Evolutionary conservation across 2,329 filamentous ascomycete species (phyloP).

Genomic region (Botrytis squamosa): DNA sequence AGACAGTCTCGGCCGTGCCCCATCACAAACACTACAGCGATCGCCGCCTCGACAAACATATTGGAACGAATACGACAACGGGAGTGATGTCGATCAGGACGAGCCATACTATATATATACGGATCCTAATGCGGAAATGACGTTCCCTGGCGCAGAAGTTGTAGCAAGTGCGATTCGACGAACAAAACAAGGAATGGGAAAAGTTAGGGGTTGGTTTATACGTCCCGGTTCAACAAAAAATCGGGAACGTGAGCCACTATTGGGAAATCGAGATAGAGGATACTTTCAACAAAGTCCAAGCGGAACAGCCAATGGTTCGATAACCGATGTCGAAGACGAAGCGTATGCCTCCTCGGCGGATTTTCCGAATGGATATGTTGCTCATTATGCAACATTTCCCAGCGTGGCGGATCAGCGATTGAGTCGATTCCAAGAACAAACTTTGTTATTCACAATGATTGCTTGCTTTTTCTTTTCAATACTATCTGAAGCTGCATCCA

Average conservation of each 20-base stretch:
- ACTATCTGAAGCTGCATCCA: constrained; percentile 62
- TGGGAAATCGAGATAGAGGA: constrained; percentile 30
- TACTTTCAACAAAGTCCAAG: constrained; percentile 28
- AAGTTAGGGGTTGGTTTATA: constrained; percentile 52
- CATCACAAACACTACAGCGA: constrained; percentile 5
- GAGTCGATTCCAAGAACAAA: constrained; percentile 51
- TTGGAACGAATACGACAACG: constrained; percentile 87
- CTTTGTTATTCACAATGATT: constrained; percentile 54
- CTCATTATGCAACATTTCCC: constrained; percentile 54
- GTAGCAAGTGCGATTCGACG: constrained; percentile 54
- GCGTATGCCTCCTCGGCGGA: constrained; percentile 52
- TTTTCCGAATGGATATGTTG: constrained; percentile 52
- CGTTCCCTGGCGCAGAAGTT: constrained; percentile 55
- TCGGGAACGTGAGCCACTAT: constrained; percentile 32
- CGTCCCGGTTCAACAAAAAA: constrained; percentile 29
- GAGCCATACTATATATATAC: constrained; percentile 72
- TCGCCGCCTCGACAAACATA: constrained; percentile 45
- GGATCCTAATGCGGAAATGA: constrained; percentile 60
- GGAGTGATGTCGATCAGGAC: constrained; percentile 60
- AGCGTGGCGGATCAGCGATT: constrained; percentile 53
- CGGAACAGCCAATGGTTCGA: constrained; percentile 35
- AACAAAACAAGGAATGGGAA: constrained; percentile 48
- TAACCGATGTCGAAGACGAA: constrained; percentile 49
- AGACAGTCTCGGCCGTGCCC: constrained; percentile 24
- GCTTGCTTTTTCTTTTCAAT: constrained; percentile 59